Evolutionary conservation across 2,329 filamentous ascomycete genomes (phyloP), one percentile per base, ranked within the genome.

Genomic region (Curvularia sp.): DNA sequence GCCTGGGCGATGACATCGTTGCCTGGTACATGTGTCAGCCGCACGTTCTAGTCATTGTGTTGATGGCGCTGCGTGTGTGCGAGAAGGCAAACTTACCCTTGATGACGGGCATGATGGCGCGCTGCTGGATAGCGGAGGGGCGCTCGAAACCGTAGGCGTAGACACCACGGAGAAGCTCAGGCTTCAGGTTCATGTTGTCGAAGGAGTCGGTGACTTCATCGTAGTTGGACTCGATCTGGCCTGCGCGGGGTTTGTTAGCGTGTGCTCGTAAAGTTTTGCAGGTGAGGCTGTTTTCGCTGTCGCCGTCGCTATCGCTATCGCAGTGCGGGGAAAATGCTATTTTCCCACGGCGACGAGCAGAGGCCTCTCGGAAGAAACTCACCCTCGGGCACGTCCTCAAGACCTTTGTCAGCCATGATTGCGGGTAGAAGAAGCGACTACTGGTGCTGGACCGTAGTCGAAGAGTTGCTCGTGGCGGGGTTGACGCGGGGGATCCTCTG

Each of bases 141-240:
- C 95, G 93, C 89, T 99, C 95, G 86, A 99, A 99, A 91, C 95
- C 95, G 82, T 99, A 99, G 80, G 95, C 95, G 83, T 98, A 99
- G 81, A 99, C 92, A 85, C 91, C 95, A 84, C 95, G 93, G 79
- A 99, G 92, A 78, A 99, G 91, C 86, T 99, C 95, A 68, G 92
- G 79, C 88, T 96, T 97, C 78, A 99, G 88, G 84, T 89, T 89
- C 95, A 99, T 99, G 76, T 93, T 87, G 84, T 99, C 95, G 84
- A 99, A 99, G 64, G 93, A 97, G 84, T 99, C 96, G 83, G 95
- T 94, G 77, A 94, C 93, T 88, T 98, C 93, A 88, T 99, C 95
- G 86, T 98, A 99, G 92, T 99, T 99, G 80, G 93, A 97, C 88
- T 99, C 96, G 87, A 99, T 99, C 86, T 96, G 93, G 83, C 90